phyloP scores from a whole-genome alignment of 148 eudicot genomes.

The Dianthus caryophyllus region DNA sequence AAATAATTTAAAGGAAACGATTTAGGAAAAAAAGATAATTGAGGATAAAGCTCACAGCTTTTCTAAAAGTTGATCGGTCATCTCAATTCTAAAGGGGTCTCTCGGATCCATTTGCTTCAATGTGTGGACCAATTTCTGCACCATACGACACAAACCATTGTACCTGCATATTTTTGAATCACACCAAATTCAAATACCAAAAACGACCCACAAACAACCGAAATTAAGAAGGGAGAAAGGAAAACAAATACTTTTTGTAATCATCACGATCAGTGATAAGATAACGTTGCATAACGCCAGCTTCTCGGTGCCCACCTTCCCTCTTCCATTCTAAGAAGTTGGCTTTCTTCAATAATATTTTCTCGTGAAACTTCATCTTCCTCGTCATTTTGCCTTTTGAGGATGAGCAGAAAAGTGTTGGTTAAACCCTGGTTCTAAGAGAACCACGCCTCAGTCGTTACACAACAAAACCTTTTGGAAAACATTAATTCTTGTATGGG shows the following conservation, averaged over 20 bases:
- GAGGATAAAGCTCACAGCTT: slow-evolving; percentile 61
- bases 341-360: slow-evolving; percentile 62
- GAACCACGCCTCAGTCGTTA: too few species aligned
- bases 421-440: not conserved
- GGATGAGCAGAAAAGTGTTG: not conserved
- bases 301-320: slow-evolving; percentile 85
- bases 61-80: slow-evolving; percentile 75
- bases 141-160: slow-evolving; percentile 56
- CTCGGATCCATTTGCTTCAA: slow-evolving; percentile 85
- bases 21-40: not conserved
- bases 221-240: not conserved
- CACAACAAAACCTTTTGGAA: too few species aligned
- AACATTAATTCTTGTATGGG: too few species aligned
- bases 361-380: slow-evolving; percentile 73
- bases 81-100: slow-evolving; percentile 78
- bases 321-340: slow-evolving; percentile 86
- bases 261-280: slow-evolving; percentile 84
- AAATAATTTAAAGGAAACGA: not conserved
- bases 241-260: slow-evolving; percentile 63
- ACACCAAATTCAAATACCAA: not conserved
- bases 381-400: slow-evolving; percentile 42
- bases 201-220: not conserved
- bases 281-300: slow-evolving; percentile 66
- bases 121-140: slow-evolving; percentile 71
- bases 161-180: slow-evolving; percentile 41